These are phyloP conservation scores for Quercus agrifolia DNA, from an alignment of 306 rosid genomes.

Conservation along the genomic window DNA sequence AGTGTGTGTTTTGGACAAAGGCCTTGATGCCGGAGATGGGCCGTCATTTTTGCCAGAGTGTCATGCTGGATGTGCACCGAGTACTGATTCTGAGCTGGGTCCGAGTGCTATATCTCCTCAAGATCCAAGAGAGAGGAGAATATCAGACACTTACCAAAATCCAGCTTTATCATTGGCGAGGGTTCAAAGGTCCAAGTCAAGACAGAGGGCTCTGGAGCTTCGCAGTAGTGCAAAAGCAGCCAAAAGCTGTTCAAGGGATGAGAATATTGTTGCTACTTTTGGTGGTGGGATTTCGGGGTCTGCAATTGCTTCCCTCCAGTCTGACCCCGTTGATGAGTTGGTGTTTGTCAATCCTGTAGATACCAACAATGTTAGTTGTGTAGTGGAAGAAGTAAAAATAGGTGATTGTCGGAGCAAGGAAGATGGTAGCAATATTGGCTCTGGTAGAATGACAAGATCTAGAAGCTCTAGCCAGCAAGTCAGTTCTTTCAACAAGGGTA, in stretches of 20 bases:
- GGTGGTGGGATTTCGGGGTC: constrained; percentile 35
- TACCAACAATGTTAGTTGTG: constrained; percentile 27
- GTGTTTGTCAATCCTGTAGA: constrained; percentile 35
- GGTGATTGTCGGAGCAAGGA: constrained; percentile 25
- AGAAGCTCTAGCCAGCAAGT: constrained; percentile 33
- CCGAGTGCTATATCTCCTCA: constrained; percentile 38
- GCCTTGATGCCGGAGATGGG: constrained; percentile 20
- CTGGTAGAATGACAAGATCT: constrained; percentile 43
- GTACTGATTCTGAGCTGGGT: constrained; percentile 33
- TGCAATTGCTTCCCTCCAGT: constrained; percentile 29
- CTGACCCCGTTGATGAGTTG: constrained; percentile 34
- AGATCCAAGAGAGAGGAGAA: constrained; percentile 35
- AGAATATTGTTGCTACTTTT: constrained; percentile 22
- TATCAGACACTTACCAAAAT: constrained; percentile 39
- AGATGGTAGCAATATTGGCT: constrained; percentile 12
- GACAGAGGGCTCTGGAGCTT: constrained; percentile 76
- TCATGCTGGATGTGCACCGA: constrained; percentile 39
- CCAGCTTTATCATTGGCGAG: constrained; percentile 66
- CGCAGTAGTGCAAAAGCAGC: constrained; percentile 58
- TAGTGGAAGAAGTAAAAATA: constrained; percentile 32
- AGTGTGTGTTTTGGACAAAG: constrained; percentile 21
- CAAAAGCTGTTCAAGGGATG: constrained; percentile 28
- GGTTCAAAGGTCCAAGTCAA: constrained; percentile 79
- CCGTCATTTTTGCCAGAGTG: constrained; percentile 35
- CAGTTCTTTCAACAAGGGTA: constrained; percentile 28